phyloP scores from a whole-genome alignment of 2,329 filamentous ascomycete genomes.

The Beauveria varroae region DNA sequence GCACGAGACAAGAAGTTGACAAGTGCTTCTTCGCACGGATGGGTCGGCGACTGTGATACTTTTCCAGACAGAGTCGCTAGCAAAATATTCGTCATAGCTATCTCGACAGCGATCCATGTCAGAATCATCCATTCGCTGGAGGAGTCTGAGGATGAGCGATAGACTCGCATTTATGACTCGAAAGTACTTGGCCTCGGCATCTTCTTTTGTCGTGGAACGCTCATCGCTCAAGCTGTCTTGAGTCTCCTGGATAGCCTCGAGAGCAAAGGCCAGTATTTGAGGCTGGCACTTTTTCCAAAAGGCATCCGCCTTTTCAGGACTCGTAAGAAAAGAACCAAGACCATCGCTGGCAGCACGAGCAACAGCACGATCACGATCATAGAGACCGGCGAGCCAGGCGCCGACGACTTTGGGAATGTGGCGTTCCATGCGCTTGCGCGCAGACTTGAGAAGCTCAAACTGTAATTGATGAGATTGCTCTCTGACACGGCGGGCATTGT shows the following conservation, averaged over 20 bases:
- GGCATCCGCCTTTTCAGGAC: constrained; percentile 66
- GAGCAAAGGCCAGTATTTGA: constrained; percentile 75
- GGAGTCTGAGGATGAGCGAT: constrained; percentile 45
- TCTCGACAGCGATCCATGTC: constrained; percentile 54
- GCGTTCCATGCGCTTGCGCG: constrained; percentile 76
- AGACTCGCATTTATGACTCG: constrained; percentile 58
- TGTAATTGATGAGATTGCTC: constrained; percentile 78
- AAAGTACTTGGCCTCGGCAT: constrained; percentile 77
- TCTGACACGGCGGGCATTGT: constrained; percentile 78
- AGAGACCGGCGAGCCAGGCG: constrained; percentile 84
- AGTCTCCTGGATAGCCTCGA: constrained; percentile 73
- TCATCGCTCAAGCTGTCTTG: constrained; percentile 81
- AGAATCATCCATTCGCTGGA: constrained; percentile 37
- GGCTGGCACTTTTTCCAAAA: constrained; percentile 78
- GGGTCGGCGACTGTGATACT: constrained; percentile 56
- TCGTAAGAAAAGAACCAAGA: constrained; percentile 66
- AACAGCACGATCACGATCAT: constrained; percentile 75
- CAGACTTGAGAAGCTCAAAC: constrained; percentile 49
- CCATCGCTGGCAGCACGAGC: constrained; percentile 71
- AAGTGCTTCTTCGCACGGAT: constrained; percentile 42
- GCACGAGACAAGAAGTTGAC: constrained; percentile 42
- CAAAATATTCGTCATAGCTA: constrained; percentile 60
- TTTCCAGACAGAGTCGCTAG: constrained; percentile 59
- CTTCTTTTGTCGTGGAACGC: constrained; percentile 73
- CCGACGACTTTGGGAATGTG: constrained; percentile 71